Evolutionary conservation across 352 stramenopile genomes (phyloP), one percentile per base, ranked within the genome.

Genomic region (Phytophthora aleatoria): DNA sequence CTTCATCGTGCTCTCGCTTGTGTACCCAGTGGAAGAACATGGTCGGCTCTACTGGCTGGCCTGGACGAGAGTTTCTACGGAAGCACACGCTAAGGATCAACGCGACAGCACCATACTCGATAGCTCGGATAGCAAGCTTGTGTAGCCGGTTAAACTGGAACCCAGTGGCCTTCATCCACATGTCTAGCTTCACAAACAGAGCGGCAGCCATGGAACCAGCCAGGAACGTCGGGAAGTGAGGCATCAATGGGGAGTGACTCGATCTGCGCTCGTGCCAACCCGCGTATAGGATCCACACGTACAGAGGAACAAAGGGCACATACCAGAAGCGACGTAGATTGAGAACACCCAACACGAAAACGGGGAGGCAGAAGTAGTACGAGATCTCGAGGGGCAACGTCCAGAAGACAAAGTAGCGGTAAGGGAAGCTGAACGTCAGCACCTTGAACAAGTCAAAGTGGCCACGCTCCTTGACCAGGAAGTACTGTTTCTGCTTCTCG

Each of bases 351-450:
- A 78, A 8, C 0, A 73, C 64, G n/a, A 84, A 68, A 3, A 81
- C 50, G 0, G 75, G 75, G 11, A 84, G 61, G 36, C 75, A 64
- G 27, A 77, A 81, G 73, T 84, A 81, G 53, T 84, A 84, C 5
- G 48, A 58, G 56, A 84, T 81, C 64, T 84, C 76, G 4, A 89
- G 57, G 5, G 77, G 75, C 42, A 85, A 61, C 39, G 79, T 79
- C 79, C 79, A 89, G 55, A 89, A 82, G 3, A 89, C 69, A 42
- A 79, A 73, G 39, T 71, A 79, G 3, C 73, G 77, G 26, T 70
- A 71, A 1, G 48, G 31, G 8, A 66, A 57, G 35, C 65, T 57
- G 56, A 85, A 85, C 3, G 69, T 73, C 27, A 85, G 67, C 41
- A 86, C 76, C 26, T 79, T 75, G 16, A 73, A 63, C 33, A 85